These are phyloP conservation scores for Myxozyma kluyveri DNA, from an alignment of 805 yeast genomes.

Conservation along the genomic window DNA sequence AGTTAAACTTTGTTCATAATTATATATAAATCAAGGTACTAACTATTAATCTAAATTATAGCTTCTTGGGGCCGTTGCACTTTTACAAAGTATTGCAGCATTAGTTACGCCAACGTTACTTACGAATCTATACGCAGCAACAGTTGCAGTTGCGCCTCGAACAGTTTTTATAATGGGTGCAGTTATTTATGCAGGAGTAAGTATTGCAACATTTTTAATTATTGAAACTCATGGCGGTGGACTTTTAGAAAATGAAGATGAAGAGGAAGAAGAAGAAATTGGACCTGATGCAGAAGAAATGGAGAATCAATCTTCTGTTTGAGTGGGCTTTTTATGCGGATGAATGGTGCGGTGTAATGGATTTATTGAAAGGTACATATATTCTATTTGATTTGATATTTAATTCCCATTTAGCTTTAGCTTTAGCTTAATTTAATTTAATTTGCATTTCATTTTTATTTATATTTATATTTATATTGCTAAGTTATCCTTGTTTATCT, in stretches of 20 bases:
- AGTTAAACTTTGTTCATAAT: neutral
- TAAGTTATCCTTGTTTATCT: no score
- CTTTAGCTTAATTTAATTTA: no score
- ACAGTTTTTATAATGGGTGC: slow-evolving; percentile 15
- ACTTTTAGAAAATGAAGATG: slow-evolving; percentile 20
- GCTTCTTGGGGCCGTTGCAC: slow-evolving; percentile 27
- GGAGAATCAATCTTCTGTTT: no score
- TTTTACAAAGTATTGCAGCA: slow-evolving; percentile 18
- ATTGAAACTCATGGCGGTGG: slow-evolving; percentile 20
- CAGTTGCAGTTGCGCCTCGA: slow-evolving; percentile 25
- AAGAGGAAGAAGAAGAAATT: slow-evolving; percentile 1
- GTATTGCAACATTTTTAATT: slow-evolving; percentile 16
- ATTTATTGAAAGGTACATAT: no score
- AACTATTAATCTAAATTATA: neutral
- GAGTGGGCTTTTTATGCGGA: no score
- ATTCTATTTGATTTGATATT: no score
- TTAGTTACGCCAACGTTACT: slow-evolving; percentile 23
- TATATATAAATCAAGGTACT: neutral
- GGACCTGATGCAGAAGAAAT: slow-evolving; percentile 2
- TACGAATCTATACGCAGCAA: slow-evolving; percentile 21
- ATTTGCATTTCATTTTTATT: no score
- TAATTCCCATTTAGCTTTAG: no score
- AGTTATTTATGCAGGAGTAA: neutral
- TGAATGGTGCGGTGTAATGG: no score
- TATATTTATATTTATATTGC: no score